A percentile compares a stretch with the other conserved stretches of the same genome.
These are phyloP conservation scores for Candida boleticola DNA, from an alignment of 805 yeast genomes.

Conservation along the genomic window DNA sequence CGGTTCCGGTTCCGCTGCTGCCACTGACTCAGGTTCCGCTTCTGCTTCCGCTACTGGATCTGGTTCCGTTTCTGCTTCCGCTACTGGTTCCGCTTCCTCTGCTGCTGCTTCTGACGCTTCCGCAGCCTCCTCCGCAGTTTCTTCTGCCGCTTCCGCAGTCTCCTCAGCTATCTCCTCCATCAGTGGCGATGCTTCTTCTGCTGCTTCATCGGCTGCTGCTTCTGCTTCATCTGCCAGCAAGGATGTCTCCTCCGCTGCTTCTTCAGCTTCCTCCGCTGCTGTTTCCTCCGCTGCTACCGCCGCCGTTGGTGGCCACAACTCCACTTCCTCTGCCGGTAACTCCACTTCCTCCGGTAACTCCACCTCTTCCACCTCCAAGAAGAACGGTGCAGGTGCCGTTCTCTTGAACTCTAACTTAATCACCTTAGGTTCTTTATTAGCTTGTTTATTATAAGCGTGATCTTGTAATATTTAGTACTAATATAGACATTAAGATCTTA, in stretches of 20 bases:
- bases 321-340: slow-evolving; percentile 2
- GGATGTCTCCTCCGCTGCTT: not conserved
- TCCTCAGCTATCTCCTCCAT: not conserved
- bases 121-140: not conserved
- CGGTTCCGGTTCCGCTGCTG: not conserved
- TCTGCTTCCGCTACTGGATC: slow-evolving; percentile 8
- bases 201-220: not conserved
- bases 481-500: no score
- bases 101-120: slow-evolving; percentile 4
- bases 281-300: slow-evolving; percentile 1
- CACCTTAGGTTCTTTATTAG: slow-evolving; percentile 2
- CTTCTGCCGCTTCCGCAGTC: not conserved
- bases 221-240: not conserved
- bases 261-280: slow-evolving; percentile 4
- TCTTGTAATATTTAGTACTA: no score
- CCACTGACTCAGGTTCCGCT: slow-evolving; percentile 10
- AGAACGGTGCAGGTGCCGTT: no score
- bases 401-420: not conserved
- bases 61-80: not conserved
- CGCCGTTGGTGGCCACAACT: slow-evolving; percentile 1
- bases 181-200: not conserved
- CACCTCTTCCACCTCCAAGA: slow-evolving; percentile 1
- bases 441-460: not conserved
- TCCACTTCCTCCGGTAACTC: not conserved
- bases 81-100: not conserved